Conservation (phyloP, 2,329 filamentous ascomycete species). For the Sclerotinia nivalis region DNA sequence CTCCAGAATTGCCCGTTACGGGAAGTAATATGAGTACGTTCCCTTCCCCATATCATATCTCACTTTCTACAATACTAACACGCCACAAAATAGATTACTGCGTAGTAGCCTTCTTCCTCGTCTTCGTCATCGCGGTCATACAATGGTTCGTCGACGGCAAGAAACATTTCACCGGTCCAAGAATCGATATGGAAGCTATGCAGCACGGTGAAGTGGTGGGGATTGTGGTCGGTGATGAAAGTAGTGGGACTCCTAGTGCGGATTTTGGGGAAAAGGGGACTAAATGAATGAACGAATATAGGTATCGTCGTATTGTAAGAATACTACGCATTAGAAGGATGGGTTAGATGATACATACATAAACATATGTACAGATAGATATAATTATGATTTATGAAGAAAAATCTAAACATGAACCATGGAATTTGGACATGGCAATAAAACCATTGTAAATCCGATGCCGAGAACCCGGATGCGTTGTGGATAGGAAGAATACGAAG, state of each 20-base stretch:
- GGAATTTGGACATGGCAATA: too few species aligned
- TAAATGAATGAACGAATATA: background rate
- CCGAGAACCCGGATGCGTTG: background rate
- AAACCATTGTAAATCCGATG: too few species aligned
- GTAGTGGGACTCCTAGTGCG: background rate
- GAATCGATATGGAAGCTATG: constrained; percentile 45
- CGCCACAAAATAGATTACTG: constrained; percentile 31
- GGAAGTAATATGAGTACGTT: constrained; percentile 59
- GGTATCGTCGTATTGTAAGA: background rate
- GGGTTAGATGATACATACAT: background rate
- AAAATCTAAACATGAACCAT: too few species aligned
- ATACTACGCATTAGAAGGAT: background rate
- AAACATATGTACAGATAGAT: too few species aligned
- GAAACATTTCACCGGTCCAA: constrained; percentile 54
- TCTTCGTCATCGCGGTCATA: constrained; percentile 45
- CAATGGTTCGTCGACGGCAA: constrained; percentile 62
- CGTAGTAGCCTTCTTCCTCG: constrained; percentile 46
- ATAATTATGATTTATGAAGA: too few species aligned
- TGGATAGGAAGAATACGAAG: too few species aligned
- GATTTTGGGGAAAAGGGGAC: constrained; percentile 3
- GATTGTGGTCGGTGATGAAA: constrained; percentile 20
- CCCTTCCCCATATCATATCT: background rate
- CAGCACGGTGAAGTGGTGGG: constrained; percentile 36
- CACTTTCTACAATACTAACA: background rate
- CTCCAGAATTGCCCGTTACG: constrained; percentile 57